A percentile compares a stretch with the other conserved stretches of the same genome.
Conservation (phyloP, 192 early-diverging fungal species). For the Coemansia sp. region DNA sequence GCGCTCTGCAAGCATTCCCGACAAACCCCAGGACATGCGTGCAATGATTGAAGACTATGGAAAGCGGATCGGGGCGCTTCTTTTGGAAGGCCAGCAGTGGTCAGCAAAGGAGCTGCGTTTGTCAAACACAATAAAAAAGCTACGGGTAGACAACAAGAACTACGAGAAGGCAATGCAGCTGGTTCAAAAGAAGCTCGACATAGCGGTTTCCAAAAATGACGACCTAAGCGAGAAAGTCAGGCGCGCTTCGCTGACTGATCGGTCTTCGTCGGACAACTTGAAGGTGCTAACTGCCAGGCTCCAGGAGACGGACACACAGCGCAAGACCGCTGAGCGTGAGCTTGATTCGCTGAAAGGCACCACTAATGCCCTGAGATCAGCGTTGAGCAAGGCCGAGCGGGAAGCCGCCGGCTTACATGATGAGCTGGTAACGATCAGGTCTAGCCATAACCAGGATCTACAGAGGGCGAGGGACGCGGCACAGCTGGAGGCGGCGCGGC, state of each 20-base stretch:
- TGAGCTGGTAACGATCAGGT: constrained; percentile 13
- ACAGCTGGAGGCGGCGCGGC: constrained; percentile 39
- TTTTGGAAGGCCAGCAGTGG: constrained; percentile 68
- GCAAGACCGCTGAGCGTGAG: constrained; percentile 31
- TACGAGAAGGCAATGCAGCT: constrained; percentile 58
- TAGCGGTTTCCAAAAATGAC: constrained; percentile 38
- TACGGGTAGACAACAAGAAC: constrained; percentile 67
- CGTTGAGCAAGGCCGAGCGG: constrained; percentile 26
- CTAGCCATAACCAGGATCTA: constrained; percentile 14
- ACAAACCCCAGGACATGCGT: constrained; percentile 32
- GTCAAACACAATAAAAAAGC: constrained; percentile 71
- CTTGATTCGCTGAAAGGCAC: constrained; percentile 25
- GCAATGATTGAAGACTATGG: constrained; percentile 46
- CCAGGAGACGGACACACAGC: constrained; percentile 20
- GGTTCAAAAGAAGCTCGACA: constrained; percentile 60
- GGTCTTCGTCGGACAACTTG: constrained; percentile 25
- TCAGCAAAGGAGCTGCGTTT: constrained; percentile 77
- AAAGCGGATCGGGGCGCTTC: constrained; percentile 36
- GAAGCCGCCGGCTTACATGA: constrained; percentile 15
- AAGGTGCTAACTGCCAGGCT: constrained; percentile 24
- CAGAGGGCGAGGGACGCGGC: constrained; percentile 21
- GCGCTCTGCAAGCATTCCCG: constrained; percentile 27
- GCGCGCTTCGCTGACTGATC: constrained; percentile 26
- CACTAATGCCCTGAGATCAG: constrained; percentile 26
- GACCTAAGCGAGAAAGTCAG: constrained; percentile 50